These are phyloP conservation scores for Seminavis robusta DNA, from an alignment of 108 stramenopile genomes.

Conservation along the genomic window DNA sequence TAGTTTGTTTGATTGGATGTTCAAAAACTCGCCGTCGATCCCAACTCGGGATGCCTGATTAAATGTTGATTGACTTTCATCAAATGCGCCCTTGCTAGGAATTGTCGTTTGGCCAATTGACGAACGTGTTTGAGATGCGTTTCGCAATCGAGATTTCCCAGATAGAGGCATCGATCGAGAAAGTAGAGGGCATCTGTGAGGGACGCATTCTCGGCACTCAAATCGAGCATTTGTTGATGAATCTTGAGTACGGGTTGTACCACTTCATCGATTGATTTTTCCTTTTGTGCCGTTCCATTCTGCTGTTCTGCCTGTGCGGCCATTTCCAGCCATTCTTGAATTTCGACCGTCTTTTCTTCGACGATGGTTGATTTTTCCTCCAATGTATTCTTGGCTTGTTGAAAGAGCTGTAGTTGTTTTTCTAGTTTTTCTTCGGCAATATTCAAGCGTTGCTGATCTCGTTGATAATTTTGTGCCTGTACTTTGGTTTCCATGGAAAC, in stretches of 20 bases:
- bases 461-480: conserved; percentile 37
- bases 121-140: conserved; percentile 75
- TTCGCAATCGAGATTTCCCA: conserved; percentile 52
- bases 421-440: conserved; percentile 22
- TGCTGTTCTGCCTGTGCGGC: conserved; percentile 32
- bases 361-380: conserved; percentile 30
- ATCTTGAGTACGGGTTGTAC: conserved; percentile 47
- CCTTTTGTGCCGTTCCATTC: conserved; percentile 9
- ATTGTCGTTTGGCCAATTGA: conserved; percentile 77
- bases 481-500: conserved; percentile 29
- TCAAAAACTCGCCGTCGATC: no score
- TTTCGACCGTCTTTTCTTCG: conserved; percentile 38
- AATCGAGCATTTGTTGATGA: conserved; percentile 68
- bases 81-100: conserved; percentile 67
- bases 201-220: conserved; percentile 68
- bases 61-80: conserved; percentile 55
- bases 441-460: conserved; percentile 47
- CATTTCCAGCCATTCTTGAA: conserved; percentile 48
- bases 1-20: no score
- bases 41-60: no score
- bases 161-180: conserved; percentile 69
- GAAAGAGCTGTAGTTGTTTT: conserved; percentile 38
- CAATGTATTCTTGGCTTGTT: conserved; percentile 32
- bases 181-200: conserved; percentile 82
- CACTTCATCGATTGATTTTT: conserved; percentile 29